These are phyloP conservation scores for Arctium lappa DNA, from an alignment of 129 eudicot species.

Conservation along the genomic window DNA sequence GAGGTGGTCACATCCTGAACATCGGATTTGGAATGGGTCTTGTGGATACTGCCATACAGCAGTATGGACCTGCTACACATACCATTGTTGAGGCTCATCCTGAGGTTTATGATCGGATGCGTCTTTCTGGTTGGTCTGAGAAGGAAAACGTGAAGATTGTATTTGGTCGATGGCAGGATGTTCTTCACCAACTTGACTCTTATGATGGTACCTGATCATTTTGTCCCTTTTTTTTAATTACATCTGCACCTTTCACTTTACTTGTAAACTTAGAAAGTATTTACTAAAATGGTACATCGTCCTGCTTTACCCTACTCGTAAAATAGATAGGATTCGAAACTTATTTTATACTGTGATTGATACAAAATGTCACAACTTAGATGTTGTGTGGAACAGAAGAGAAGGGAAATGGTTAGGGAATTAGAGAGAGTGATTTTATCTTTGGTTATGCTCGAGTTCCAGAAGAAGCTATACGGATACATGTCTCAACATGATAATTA, in stretches of 20 bases:
- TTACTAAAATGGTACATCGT: background rate
- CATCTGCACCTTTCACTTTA: background rate
- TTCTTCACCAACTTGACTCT: conserved; percentile 72
- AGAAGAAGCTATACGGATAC: too few relatives aligned
- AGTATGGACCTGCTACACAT: conserved; percentile 58
- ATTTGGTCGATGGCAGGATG: conserved; percentile 96
- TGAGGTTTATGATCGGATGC: conserved; percentile 78
- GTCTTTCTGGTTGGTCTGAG: conserved; percentile 74
- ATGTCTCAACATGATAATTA: too few relatives aligned
- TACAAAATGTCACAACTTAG: too few relatives aligned
- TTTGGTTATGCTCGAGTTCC: too few relatives aligned
- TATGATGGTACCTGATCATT: conserved; percentile 57
- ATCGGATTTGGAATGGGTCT: conserved; percentile 98
- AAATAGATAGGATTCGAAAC: too few relatives aligned
- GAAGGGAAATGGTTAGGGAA: too few relatives aligned
- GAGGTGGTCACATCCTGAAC: conserved; percentile 76
- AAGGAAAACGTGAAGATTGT: conserved; percentile 82
- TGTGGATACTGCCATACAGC: conserved; percentile 89
- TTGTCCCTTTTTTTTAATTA: background rate
- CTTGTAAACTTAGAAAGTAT: conserved; percentile 2
- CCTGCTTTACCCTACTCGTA: background rate
- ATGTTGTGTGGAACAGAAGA: too few relatives aligned
- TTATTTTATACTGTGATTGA: too few relatives aligned
- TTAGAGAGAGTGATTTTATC: too few relatives aligned
- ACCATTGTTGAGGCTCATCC: conserved; percentile 97